Percentiles rank a stretch among this genome's conserved stretches.
phyloP scores from a whole-genome alignment of 1,284 basidiomycete genomes.

The Trichosporon sp. region DNA sequence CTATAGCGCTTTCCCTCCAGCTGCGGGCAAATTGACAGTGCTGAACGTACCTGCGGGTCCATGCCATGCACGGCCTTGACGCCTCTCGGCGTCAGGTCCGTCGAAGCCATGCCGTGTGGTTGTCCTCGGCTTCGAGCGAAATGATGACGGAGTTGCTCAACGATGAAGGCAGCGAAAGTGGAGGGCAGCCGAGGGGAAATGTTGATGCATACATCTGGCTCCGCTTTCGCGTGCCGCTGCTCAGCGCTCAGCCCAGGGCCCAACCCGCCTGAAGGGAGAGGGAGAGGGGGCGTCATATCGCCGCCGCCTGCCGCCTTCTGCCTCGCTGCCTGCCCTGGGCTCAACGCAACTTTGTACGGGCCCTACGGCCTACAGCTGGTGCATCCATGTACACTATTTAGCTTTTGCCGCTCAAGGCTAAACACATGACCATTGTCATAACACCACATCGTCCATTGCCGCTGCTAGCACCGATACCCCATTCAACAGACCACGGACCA shows the following conservation, averaged over 20 bases:
- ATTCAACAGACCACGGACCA: not conserved
- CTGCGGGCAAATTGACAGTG: not conserved
- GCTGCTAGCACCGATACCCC: not conserved
- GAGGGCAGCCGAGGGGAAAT: not conserved
- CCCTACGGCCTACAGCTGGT: not conserved
- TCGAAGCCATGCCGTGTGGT: slow-evolving; percentile 8
- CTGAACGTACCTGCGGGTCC: slow-evolving; percentile 67
- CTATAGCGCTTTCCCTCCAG: not conserved
- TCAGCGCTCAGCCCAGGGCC: too few relatives aligned
- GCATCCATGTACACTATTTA: too few relatives aligned
- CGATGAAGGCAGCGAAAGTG: not conserved
- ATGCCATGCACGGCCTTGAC: slow-evolving; percentile 71
- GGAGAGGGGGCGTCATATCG: not conserved
- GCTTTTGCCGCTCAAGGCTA: not conserved
- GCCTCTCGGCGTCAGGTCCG: slow-evolving; percentile 13
- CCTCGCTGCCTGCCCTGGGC: too few relatives aligned
- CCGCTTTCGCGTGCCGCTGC: too few relatives aligned
- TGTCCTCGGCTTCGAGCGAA: not conserved
- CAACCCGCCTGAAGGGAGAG: not conserved
- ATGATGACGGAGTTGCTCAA: not conserved
- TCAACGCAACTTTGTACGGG: not conserved
- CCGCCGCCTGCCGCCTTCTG: not conserved
- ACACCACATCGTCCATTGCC: not conserved
- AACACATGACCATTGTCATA: slow-evolving; percentile 4
- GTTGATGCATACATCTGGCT: not conserved